These are phyloP conservation scores for Castanea mollissima DNA, from an alignment of 306 rosid species.

Conservation along the genomic window DNA sequence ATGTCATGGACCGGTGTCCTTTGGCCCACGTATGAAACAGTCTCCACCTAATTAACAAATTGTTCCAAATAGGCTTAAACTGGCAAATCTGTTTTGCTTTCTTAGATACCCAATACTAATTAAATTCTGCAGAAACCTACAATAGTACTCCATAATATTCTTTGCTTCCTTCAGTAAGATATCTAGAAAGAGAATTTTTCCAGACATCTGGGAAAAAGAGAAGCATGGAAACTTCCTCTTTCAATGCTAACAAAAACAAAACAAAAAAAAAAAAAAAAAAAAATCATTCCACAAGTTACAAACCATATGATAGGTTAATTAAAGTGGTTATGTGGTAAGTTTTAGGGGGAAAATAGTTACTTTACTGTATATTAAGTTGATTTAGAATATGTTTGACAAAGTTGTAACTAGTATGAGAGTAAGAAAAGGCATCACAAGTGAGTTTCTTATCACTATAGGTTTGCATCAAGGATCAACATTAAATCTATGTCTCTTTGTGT, in stretches of 20 bases:
- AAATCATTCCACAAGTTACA: not conserved
- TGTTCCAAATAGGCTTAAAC: not conserved
- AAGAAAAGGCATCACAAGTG: no score
- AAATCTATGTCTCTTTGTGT: no score
- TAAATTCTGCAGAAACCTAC: not conserved
- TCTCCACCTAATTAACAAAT: not conserved
- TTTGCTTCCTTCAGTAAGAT: not conserved
- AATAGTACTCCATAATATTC: not conserved
- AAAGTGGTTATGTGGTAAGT: no score
- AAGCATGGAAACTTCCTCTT: no score
- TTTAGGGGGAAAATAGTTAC: no score
- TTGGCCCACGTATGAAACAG: not conserved
- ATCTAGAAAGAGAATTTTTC: not conserved
- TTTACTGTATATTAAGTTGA: no score
- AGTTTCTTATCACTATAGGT: no score
- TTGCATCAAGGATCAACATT: no score
- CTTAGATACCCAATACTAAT: not conserved
- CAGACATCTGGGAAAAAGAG: not conserved
- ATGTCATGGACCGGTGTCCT: slow-evolving; percentile 2
- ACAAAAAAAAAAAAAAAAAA: not conserved
- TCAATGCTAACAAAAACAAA: not conserved
- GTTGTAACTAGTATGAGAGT: no score
- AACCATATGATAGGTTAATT: not conserved
- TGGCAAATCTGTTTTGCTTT: not conserved
- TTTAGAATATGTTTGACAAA: no score